These are phyloP conservation scores for Solanum medicagineum DNA, from an alignment of 257 asterid species.

Conservation along the genomic window DNA sequence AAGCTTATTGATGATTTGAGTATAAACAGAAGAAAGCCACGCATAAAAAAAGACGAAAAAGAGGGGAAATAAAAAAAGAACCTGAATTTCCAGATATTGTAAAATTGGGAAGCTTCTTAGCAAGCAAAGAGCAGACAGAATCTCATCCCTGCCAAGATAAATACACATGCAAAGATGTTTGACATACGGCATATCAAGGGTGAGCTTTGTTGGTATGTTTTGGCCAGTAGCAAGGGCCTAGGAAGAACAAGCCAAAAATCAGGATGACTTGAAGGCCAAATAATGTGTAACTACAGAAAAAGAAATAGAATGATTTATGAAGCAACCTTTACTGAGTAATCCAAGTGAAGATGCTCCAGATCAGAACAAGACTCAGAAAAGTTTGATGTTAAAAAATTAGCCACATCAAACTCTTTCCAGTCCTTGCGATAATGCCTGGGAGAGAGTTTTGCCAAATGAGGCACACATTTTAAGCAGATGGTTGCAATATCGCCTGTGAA, in stretches of 20 bases:
- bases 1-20: neutral
- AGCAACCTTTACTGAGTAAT: neutral
- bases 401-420: neutral
- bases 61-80: neutral
- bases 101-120: neutral
- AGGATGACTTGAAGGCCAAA: neutral
- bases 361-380: neutral
- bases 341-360: neutral
- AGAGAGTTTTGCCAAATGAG: neutral
- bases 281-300: no score
- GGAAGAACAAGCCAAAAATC: neutral
- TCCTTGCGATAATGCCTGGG: neutral
- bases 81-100: neutral
- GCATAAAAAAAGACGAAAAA: neutral
- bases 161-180: neutral
- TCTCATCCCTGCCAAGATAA: neutral
- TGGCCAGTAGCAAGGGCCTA: neutral
- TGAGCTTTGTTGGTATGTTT: neutral
- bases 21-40: neutral
- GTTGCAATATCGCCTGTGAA: neutral
- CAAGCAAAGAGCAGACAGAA: neutral
- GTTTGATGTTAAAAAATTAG: neutral
- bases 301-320: neutral
- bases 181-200: neutral
- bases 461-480: neutral